A percentile compares a stretch with the other conserved stretches of the same genome.
Conservation (phyloP, 306 rosid genomes). For the Trifolium repens region DNA sequence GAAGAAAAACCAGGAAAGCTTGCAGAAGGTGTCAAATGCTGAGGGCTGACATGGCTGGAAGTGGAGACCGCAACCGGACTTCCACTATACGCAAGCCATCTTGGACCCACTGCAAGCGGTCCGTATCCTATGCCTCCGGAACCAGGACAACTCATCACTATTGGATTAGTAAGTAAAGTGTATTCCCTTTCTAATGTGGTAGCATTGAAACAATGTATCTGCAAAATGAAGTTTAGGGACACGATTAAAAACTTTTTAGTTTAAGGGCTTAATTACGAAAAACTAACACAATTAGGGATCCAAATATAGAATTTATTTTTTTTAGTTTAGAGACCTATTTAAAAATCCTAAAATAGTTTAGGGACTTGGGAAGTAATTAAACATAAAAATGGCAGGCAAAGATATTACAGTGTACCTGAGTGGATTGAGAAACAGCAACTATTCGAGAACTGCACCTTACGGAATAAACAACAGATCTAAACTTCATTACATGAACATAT, state of each 20-base stretch:
- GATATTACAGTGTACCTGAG: constrained; percentile 66
- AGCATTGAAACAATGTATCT: constrained; percentile 92
- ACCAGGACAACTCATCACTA: constrained; percentile 62
- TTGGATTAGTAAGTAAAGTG: constrained; percentile 81
- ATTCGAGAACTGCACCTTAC: constrained; percentile 90
- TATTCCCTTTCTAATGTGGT: constrained; percentile 78
- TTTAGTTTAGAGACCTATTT: background rate
- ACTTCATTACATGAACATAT: constrained; percentile 81
- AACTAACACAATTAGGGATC: no score
- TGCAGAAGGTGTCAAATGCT: constrained; percentile 73
- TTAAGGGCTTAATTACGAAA: background rate
- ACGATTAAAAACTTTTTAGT: no score
- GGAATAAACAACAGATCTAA: constrained; percentile 81
- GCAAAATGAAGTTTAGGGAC: constrained; percentile 37
- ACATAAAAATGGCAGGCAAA: background rate
- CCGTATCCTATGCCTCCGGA: constrained; percentile 85
- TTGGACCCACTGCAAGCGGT: constrained; percentile 92
- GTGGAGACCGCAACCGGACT: constrained; percentile 57
- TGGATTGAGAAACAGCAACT: constrained; percentile 78
- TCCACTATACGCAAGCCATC: constrained; percentile 99
- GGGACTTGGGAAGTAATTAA: background rate
- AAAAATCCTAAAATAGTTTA: background rate
- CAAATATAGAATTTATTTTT: no score
- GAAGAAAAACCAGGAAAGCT: constrained; percentile 76
- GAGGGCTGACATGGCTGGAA: constrained; percentile 75